Evolutionary conservation across 192 early-diverging fungal genomes (phyloP).

Genomic region (Podila epicladia): DNA sequence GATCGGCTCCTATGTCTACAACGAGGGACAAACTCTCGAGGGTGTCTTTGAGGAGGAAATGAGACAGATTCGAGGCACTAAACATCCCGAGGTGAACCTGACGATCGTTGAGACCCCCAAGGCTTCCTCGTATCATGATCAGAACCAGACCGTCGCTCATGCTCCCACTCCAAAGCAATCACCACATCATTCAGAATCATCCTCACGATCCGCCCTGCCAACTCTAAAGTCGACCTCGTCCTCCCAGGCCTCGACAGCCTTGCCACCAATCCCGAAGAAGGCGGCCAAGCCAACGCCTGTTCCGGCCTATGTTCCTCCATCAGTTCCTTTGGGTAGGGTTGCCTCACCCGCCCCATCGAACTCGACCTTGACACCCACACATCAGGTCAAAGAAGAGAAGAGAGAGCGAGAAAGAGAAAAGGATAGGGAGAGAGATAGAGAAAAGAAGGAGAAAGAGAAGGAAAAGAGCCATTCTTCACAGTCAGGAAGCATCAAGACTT

Average conservation of each 20-base stretch:
- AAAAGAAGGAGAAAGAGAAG: too few species aligned
- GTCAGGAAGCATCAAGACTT: not conserved
- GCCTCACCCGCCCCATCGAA: constrained; percentile 26
- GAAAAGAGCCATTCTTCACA: not conserved
- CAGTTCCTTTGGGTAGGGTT: not conserved
- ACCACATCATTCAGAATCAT: not conserved
- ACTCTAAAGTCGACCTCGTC: constrained; percentile 20
- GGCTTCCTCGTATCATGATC: constrained; percentile 4
- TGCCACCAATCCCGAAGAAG: constrained; percentile 20
- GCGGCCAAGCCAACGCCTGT: constrained; percentile 16
- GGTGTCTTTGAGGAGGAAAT: constrained; percentile 61
- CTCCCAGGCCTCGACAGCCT: constrained; percentile 6
- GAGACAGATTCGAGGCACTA: constrained; percentile 35
- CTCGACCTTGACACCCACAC: constrained; percentile 12
- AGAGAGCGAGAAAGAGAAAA: too few species aligned
- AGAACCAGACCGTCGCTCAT: not conserved
- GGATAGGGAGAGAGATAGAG: too few species aligned
- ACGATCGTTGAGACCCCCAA: constrained; percentile 59
- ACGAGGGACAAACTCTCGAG: constrained; percentile 65
- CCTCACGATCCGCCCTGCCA: constrained; percentile 13
- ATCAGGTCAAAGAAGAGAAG: constrained; percentile 8
- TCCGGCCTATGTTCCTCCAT: constrained; percentile 28
- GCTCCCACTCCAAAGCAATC: constrained; percentile 10
- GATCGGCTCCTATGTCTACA: constrained; percentile 65
- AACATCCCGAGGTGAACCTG: constrained; percentile 55